Evolutionary conservation across 257 asterid genomes (phyloP), one percentile per base, ranked within the genome.

Genomic region (Anisodus tanguticus): DNA sequence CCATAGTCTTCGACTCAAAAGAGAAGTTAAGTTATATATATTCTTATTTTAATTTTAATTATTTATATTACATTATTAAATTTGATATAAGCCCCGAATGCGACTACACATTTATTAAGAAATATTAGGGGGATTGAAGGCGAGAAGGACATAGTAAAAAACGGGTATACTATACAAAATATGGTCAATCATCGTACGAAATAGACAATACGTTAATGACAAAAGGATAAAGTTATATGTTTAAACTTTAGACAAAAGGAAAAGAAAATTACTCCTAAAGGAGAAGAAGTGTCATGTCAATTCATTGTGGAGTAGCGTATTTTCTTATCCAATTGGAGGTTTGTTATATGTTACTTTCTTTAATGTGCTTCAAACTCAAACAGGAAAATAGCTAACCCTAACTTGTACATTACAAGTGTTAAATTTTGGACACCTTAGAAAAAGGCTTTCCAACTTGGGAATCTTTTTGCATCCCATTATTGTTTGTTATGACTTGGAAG

Each of bases 401-500:
- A 45, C 79, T 45, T 70, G 17, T 64, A 26, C 17, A 41, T 69
- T 71, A n/a, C 17, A 22, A 22, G 26, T 22, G 26, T 22, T 22
- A 0, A 22, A 22, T 22, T 22, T 22, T 22, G 26, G 26, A 22
- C 26, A 51, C 6, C 80, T 6, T 49, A 49, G 62, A 74, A 76
- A 51, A 76, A 49, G 80, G 43, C 60, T 74, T 74, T 47, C 6
- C 59, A 22, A 22, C 63, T 26, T 51, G 81, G 45, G 63, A 76
- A 76, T 51, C 81, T 49, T 35, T 51, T 45, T 9, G 13, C n/a
- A 49, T 74, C 43, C n/a, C 76, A 39, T 10, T 51, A 22, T 76
- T 76, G 47, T 51, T 51, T 76, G 43, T 22, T 76, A 76, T 76
- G 26, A 76, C 81, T 76, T 76, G 81, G 43, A 76, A 76, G 63